Percentiles rank a stretch among this genome's conserved stretches.
Conservation (phyloP, 1,284 basidiomycete genomes). For the Cryptococcus wingfieldii region DNA sequence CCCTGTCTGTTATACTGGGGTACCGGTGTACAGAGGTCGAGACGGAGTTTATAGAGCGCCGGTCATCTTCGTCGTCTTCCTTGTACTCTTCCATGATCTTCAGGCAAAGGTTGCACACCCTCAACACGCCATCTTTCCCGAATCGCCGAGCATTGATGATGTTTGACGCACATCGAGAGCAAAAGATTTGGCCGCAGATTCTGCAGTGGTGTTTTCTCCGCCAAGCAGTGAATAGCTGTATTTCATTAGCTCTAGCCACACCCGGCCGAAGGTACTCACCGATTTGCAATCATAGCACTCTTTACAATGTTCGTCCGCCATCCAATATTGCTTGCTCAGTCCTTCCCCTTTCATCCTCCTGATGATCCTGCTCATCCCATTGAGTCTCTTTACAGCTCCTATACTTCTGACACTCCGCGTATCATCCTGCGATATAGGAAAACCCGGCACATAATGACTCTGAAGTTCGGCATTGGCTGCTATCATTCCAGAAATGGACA, state of each 20-base stretch:
- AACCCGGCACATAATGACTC: constrained; percentile 45
- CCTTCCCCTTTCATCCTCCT: constrained; percentile 76
- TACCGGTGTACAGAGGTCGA: constrained; percentile 28
- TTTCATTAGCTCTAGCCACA: constrained; percentile 8
- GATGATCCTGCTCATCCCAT: constrained; percentile 83
- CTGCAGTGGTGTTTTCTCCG: constrained; percentile 90
- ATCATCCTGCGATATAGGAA: constrained; percentile 44
- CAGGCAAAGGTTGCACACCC: constrained; percentile 90
- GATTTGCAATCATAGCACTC: constrained; percentile 87
- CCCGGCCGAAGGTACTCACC: constrained; percentile 17
- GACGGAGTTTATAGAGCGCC: constrained; percentile 41
- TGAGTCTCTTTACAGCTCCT: constrained; percentile 59
- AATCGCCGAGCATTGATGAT: constrained; percentile 93
- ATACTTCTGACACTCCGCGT: constrained; percentile 42
- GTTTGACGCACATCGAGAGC: constrained; percentile 91
- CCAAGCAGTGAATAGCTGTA: constrained; percentile 87
- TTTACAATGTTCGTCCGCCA: constrained; percentile 93
- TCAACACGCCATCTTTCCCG: constrained; percentile 84
- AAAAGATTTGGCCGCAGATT: constrained; percentile 88
- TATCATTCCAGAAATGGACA: constrained; percentile 42
- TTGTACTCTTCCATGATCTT: constrained; percentile 74
- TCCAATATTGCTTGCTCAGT: constrained; percentile 73
- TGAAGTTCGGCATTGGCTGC: constrained; percentile 40
- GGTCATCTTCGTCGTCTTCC: constrained; percentile 65
- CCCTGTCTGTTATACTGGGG: constrained; percentile 27